Conservation (phyloP, 1,284 basidiomycete genomes). For the Agroathelia rolfsii region DNA sequence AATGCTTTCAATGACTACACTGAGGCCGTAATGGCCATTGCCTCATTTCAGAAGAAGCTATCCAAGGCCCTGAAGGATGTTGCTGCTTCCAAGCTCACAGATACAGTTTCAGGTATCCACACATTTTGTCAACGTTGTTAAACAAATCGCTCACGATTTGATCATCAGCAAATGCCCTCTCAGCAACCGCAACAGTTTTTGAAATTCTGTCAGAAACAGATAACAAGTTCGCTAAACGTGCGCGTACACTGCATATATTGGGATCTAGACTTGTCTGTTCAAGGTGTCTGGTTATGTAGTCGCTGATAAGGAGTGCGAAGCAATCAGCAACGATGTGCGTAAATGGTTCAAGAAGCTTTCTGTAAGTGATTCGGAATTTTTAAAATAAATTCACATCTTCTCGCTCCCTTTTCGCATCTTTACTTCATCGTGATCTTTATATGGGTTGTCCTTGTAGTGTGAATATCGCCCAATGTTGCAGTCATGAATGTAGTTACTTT, state of each 20-base stretch:
- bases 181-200: slow-evolving; percentile 52
- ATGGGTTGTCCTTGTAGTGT: slow-evolving; percentile 1
- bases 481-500: too few species aligned
- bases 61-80: slow-evolving; percentile 58
- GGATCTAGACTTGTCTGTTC: too few species aligned
- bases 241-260: too few species aligned
- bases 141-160: slow-evolving; percentile 1
- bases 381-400: background rate
- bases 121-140: background rate
- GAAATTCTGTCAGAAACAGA: slow-evolving; percentile 62
- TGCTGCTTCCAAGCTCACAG: slow-evolving; percentile 47
- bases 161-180: slow-evolving; percentile 51
- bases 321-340: slow-evolving; percentile 55
- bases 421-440: slow-evolving; percentile 5
- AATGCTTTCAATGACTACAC: slow-evolving; percentile 63
- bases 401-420: background rate
- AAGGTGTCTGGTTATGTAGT: too few species aligned
- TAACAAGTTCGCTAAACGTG: slow-evolving; percentile 60
- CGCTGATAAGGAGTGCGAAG: slow-evolving; percentile 63
- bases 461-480: slow-evolving; percentile 1
- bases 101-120: slow-evolving; percentile 49
- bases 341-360: slow-evolving; percentile 78
- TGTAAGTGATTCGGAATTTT: slow-evolving; percentile 26
- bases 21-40: slow-evolving; percentile 54
- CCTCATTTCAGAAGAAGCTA: slow-evolving; percentile 62